Evolutionary conservation across 1,284 basidiomycete genomes (phyloP).

Genomic region (Irpex lacteus): DNA sequence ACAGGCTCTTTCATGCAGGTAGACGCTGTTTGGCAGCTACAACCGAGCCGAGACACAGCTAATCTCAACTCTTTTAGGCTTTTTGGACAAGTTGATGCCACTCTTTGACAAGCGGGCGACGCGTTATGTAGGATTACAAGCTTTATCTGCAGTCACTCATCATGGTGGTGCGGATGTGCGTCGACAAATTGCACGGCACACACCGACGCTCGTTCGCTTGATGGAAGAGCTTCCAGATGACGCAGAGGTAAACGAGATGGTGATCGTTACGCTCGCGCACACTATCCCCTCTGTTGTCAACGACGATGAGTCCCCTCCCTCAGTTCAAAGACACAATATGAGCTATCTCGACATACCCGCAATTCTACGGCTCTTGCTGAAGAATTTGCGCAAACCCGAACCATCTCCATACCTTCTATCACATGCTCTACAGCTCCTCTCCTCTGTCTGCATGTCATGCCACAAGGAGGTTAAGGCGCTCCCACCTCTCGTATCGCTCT

Average conservation of each 20-base stretch:
- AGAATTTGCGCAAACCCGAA: conserved; percentile 43
- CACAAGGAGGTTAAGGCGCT: conserved; percentile 40
- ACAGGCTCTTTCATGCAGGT: conserved; percentile 58
- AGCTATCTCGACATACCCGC: conserved; percentile 42
- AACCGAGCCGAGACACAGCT: neutral
- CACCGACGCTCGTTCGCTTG: conserved; percentile 38
- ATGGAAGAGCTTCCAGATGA: conserved; percentile 51
- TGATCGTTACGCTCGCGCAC: conserved; percentile 52
- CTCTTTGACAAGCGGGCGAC: conserved; percentile 45
- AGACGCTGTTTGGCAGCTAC: conserved; percentile 7
- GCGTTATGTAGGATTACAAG: conserved; percentile 50
- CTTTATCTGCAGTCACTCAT: conserved; percentile 56
- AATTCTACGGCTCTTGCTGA: conserved; percentile 41
- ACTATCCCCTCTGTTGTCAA: conserved; percentile 44
- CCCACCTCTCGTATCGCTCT: conserved; percentile 42
- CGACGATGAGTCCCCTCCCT: conserved; percentile 25
- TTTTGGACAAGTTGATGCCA: conserved; percentile 51
- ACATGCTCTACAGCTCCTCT: conserved; percentile 49
- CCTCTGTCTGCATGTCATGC: conserved; percentile 41
- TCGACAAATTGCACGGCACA: conserved; percentile 43
- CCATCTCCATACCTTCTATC: conserved; percentile 42
- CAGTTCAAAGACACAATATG: conserved; percentile 33
- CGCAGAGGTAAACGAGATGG: conserved; percentile 44
- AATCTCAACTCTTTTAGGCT: conserved; percentile 34
- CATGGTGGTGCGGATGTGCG: conserved; percentile 53